Base-by-base conservation (phyloP, 1,139 yeast genomes). In the Meyerozyma smithsonii region DNA sequence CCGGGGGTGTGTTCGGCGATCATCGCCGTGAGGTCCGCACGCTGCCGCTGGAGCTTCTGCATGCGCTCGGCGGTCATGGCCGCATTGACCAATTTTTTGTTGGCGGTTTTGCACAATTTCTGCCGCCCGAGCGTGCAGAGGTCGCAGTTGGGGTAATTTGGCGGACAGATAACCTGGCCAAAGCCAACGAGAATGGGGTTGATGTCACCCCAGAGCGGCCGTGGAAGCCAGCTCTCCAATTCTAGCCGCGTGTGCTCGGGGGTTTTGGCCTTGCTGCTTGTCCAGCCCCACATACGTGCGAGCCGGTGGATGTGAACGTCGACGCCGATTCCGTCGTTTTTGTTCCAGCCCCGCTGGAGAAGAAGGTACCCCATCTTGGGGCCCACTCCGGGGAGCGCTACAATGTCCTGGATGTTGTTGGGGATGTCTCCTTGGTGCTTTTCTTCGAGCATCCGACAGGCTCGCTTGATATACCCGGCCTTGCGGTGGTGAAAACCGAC, bases 301-400 rank as follows among this genome's bases (percentile, higher is more conserved):
- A 90, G 65, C 41, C 98, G 65, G 53, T 87, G 94, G 38, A 90
- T 79, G 59, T 90, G 98, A 3, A 89, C 95, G 58, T 90, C 98
- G 6, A 90, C 97, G 11, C 97, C 97, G 20, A 90, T 87, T 0
- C 97, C 97, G 23, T 68, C 66, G 39, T 73, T 81, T 39, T 81
- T 66, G 28, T 72, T 66, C 96, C 96, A 89, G 0, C 94, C 96
- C 33, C 79, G 74, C 51, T 88, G 96, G 47, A 88, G 64, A 3
- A 90, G 70, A 26, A 90, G 62, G 56, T 77, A 84, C 0, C 95
- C 96, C 97, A 90, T 90, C 57, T 90, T 90, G 8, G 96, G 96
- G 0, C 98, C 98, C 1, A 90, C 95, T 0, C 98, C 98, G 0
- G 97, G 97, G 28, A 90, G 62, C 0, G 73, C 61, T 3, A 77